These are phyloP conservation scores for Cladorrhinum sp. DNA, from an alignment of 2,329 filamentous ascomycete species.

Conservation along the genomic window DNA sequence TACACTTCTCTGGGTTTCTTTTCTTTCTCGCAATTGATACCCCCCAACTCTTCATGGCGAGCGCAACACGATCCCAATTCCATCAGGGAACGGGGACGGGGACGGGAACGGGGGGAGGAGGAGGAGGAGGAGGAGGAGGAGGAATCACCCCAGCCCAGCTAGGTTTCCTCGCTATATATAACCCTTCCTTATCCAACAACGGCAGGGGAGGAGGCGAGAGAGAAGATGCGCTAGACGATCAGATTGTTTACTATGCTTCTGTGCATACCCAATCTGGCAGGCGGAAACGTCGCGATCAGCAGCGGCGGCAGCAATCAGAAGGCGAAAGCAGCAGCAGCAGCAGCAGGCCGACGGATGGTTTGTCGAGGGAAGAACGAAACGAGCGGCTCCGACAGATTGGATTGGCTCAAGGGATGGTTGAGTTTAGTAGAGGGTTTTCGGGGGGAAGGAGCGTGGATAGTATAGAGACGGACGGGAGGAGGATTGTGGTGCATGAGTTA, in stretches of 20 bases:
- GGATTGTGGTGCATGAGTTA: conserved; percentile 81
- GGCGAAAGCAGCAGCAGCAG: conserved; percentile 31
- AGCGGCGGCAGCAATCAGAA: conserved; percentile 34
- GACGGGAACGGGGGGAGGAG: not conserved
- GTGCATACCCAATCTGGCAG: conserved; percentile 42
- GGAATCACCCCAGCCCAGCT: conserved; percentile 72
- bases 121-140: not conserved
- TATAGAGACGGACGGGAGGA: conserved; percentile 86
- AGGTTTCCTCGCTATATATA: conserved; percentile 92
- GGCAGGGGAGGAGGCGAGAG: conserved; percentile 65
- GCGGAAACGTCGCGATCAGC: no score
- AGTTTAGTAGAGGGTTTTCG: conserved; percentile 86
- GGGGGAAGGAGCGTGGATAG: conserved; percentile 72
- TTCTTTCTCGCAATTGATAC: no score
- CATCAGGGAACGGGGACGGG: no score
- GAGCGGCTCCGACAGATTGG: conserved; percentile 90
- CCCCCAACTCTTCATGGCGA: no score
- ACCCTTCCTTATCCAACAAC: conserved; percentile 57
- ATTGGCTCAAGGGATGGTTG: conserved; percentile 93
- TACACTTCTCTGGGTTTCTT: no score
- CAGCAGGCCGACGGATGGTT: conserved; percentile 39
- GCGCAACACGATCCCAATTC: no score
- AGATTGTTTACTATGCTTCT: conserved; percentile 92
- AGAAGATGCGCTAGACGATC: conserved; percentile 64
- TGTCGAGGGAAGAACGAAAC: conserved; percentile 68